Base-by-base conservation (phyloP, 345 rosid species). In the Rhodamnia argentea region DNA sequence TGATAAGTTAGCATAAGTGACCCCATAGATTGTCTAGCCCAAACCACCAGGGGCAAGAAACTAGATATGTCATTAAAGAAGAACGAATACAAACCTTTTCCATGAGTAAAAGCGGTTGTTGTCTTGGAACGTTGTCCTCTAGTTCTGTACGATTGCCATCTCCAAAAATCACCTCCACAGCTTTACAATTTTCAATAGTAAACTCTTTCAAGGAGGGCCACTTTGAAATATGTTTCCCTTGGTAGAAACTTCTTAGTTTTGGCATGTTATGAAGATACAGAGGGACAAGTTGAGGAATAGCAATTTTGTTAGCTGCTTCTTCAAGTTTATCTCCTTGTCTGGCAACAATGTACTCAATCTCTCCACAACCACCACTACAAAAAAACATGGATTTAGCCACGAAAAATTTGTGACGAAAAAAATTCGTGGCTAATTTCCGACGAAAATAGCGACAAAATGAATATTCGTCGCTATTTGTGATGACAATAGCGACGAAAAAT, bases 161-260 rank as follows among this genome's bases (percentile, higher is more conserved):
- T 56, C 26, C 59, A 0, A 56, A 10, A 8, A 22, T 56, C n/a
- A 56, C 59, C n/a, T 56, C 59, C 10, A 56, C 59, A 22, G n/a
- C n/a, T 56, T 56, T 60, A 6, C 74, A 60, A 0, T 27, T 20
- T 27, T 27, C 40, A 3, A 27, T 0, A 14, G 0, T 14, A 2
- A 60, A 13, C 10, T 60, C 20, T 60, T 27, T 60, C 20, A 60
- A 60, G 0, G 74, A 58, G 64, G 64, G 64, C 64, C 64, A 26
- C 29, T 58, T 7, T 58, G 62, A 58, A 58, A 58, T 11, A 58
- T 58, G 64, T 15, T 58, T 26, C 64, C 5, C 64, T 2, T 58
- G 15, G 0, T 27, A 11, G 7, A 58, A 58, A 58, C 64, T 58
- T 58, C 15, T 58, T 27, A 58, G 64, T 58, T 26, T 58, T 58